Conservation (phyloP, 257 asterid genomes). For the Solanum sparsipilum region DNA sequence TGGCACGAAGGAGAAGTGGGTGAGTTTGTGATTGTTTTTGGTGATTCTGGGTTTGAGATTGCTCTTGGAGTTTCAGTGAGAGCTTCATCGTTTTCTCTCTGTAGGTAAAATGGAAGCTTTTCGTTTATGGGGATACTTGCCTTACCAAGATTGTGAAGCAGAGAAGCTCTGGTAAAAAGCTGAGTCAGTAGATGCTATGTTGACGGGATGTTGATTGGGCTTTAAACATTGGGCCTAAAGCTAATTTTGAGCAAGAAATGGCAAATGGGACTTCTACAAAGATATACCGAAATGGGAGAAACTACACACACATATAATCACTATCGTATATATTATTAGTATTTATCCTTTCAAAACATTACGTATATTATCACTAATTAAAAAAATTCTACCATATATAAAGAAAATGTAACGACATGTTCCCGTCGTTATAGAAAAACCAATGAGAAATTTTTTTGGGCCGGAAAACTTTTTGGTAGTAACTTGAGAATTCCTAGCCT, state of each 20-base stretch:
- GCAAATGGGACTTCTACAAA: neutral
- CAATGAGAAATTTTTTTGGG: rapidly evolving
- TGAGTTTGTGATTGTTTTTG: conserved; percentile 4
- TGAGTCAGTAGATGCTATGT: neutral
- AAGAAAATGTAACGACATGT: no score
- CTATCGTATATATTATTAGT: no score
- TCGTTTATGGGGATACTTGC: neutral
- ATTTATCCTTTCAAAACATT: no score
- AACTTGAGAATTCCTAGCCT: no score
- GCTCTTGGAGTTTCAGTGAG: conserved; percentile 54
- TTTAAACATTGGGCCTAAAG: neutral
- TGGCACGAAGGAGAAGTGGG: conserved; percentile 71
- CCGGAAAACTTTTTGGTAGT: no score
- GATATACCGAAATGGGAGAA: no score
- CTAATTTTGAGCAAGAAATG: neutral
- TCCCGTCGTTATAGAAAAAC: no score
- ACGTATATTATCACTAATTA: no score
- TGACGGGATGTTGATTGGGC: neutral
- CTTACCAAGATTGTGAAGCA: neutral
- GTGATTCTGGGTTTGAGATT: conserved; percentile 17
- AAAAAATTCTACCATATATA: no score
- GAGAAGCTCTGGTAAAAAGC: neutral
- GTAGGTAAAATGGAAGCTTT: neutral
- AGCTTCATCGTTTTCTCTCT: conserved; percentile 40
- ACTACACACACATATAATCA: no score